Conservation (phyloP, 495 filamentous ascomycete species). For the Echria macrotheca region DNA sequence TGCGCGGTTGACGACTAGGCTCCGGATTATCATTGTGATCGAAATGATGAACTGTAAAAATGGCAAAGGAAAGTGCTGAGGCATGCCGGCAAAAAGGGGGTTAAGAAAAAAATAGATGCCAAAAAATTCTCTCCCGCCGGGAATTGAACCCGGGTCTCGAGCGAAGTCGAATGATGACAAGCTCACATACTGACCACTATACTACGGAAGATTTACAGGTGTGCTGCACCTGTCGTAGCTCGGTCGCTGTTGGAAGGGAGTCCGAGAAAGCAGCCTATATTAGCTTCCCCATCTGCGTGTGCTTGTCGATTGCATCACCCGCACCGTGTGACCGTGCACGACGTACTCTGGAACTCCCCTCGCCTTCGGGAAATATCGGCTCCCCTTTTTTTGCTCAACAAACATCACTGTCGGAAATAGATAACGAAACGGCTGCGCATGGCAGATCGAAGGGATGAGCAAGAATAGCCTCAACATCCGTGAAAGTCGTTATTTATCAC, state of each 20-base stretch:
- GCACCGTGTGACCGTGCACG: neutral
- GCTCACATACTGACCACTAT: conserved; percentile 16
- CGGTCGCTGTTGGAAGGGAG: neutral
- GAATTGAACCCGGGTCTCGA: conserved; percentile 14
- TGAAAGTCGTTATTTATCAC: no score
- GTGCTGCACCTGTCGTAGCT: conserved; percentile 8
- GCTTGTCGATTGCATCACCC: neutral
- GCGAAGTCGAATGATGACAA: conserved; percentile 8
- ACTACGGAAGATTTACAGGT: conserved; percentile 10
- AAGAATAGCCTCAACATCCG: no score
- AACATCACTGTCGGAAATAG: no score
- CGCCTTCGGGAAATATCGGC: no score
- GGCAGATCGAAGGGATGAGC: no score
- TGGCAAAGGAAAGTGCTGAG: neutral
- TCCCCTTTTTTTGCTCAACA: no score
- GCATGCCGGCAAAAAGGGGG: neutral
- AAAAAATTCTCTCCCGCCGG: conserved; percentile 11
- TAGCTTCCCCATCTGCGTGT: neutral
- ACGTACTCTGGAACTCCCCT: no score
- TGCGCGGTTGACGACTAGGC: no score
- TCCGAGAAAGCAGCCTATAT: neutral
- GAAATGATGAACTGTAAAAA: no score
- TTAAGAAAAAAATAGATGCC: conserved; percentile 3
- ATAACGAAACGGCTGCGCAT: no score
- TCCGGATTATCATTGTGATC: no score